These are phyloP conservation scores for Suhomyces taliae DNA, from an alignment of 1,139 yeast species.

Conservation along the genomic window DNA sequence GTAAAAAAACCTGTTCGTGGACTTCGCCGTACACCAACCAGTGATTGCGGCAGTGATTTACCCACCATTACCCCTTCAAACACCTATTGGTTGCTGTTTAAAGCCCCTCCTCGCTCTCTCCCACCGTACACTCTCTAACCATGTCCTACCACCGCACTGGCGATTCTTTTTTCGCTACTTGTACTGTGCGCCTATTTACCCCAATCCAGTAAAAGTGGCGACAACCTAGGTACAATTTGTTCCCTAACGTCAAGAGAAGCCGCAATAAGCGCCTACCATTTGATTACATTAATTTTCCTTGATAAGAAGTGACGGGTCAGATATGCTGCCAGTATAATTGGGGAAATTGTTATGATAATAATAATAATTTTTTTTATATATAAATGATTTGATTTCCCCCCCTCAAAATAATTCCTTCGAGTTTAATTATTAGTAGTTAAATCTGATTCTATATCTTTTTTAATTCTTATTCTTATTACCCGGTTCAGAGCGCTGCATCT, in stretches of 20 bases:
- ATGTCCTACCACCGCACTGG: background rate
- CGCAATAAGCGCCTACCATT: conserved; percentile 3
- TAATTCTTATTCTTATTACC: background rate
- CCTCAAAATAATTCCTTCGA: background rate
- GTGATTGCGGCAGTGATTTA: background rate
- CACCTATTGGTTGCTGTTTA: background rate
- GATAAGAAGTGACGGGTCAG: no score
- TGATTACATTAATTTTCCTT: no score
- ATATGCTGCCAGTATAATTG: background rate
- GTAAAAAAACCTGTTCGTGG: no score
- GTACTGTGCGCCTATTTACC: conserved; percentile 5
- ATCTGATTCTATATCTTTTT: background rate
- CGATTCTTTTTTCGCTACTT: background rate
- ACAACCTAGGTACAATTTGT: background rate
- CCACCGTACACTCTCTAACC: conserved; percentile 3
- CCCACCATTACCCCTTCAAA: background rate
- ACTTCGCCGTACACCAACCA: no score
- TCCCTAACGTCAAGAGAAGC: conserved; percentile 12
- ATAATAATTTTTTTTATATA: no score
- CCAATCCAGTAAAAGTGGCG: conserved; percentile 5
- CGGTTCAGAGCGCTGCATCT: background rate
- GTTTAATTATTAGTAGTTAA: background rate
- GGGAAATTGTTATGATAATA: no score
- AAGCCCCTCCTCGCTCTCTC: conserved; percentile 1
- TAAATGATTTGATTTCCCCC: background rate